These are phyloP conservation scores for Candida maesae DNA, from an alignment of 805 yeast species.

Conservation along the genomic window DNA sequence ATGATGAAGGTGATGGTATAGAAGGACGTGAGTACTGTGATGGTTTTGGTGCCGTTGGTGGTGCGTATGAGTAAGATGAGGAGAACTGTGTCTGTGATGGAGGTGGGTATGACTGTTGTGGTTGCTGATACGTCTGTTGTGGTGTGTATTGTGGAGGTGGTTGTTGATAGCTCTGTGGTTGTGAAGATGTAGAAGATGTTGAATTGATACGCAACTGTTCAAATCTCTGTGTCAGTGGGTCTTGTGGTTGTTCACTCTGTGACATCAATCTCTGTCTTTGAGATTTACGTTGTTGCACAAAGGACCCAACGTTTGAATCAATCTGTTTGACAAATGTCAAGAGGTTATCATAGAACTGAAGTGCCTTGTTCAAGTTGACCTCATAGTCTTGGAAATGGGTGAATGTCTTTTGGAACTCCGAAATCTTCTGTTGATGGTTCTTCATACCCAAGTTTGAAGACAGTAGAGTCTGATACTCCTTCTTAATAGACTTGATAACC, in stretches of 20 bases:
- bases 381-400: conserved; percentile 55
- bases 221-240: conserved; percentile 9
- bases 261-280: conserved; percentile 22
- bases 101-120: conserved; percentile 4
- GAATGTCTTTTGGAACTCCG: conserved; percentile 45
- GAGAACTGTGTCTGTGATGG: conserved; percentile 6
- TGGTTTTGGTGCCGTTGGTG: conserved; percentile 14
- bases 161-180: conserved; percentile 6
- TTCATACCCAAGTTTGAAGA: conserved; percentile 40
- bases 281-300: conserved; percentile 23
- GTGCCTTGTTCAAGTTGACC: conserved; percentile 59
- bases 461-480: conserved; percentile 43
- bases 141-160: conserved; percentile 16
- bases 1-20: conserved; percentile 6
- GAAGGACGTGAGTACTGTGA: conserved; percentile 8
- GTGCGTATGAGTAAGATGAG: conserved; percentile 7
- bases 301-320: conserved; percentile 21
- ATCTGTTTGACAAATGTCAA: conserved; percentile 25
- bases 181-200: conserved; percentile 11
- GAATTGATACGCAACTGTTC: conserved; percentile 13
- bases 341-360: conserved; percentile 54
- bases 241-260: conserved; percentile 1
- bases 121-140: conserved; percentile 8
- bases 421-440: conserved; percentile 38
- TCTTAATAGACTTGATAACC: conserved; percentile 43